These are phyloP conservation scores for Picea glauca DNA, from an alignment of 75 land plant genomes.

Conservation along the genomic window DNA sequence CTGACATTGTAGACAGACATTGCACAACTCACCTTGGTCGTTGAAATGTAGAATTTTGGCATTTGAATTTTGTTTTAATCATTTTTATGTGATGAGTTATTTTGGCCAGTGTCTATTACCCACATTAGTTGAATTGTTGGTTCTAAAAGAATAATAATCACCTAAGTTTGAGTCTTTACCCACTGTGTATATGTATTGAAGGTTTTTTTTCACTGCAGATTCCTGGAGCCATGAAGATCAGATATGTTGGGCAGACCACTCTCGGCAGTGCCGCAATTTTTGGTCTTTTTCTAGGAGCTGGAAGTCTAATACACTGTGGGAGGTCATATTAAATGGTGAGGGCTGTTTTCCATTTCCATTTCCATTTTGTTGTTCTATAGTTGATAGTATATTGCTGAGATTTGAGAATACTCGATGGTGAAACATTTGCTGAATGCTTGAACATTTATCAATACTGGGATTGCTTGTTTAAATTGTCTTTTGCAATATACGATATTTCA, in stretches of 20 bases:
- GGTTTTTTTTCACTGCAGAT: constrained; percentile 42
- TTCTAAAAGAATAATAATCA: not conserved
- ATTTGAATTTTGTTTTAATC: not conserved
- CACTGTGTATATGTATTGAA: not conserved
- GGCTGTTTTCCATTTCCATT: no score
- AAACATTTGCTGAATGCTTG: no score
- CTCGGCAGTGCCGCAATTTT: constrained; percentile 86
- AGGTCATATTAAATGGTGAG: constrained; percentile 44
- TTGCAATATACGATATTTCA: no score
- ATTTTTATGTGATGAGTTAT: not conserved
- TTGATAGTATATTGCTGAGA: no score
- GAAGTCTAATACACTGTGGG: constrained; percentile 87
- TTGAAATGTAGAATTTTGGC: not conserved
- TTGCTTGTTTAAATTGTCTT: no score
- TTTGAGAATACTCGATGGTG: no score
- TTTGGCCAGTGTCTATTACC: no score
- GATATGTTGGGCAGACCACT: constrained; percentile 84
- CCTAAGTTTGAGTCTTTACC: not conserved
- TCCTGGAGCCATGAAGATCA: constrained; percentile 75
- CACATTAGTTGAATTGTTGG: not conserved
- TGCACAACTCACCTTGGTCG: not conserved
- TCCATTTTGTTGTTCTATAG: no score
- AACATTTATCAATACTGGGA: no score
- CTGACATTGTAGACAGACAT: not conserved
- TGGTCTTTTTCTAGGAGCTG: constrained; percentile 85